A percentile compares a stretch with the other conserved stretches of the same genome.
phyloP scores from a whole-genome alignment of 192 early-diverging fungal species.

The Podila epicladia region DNA sequence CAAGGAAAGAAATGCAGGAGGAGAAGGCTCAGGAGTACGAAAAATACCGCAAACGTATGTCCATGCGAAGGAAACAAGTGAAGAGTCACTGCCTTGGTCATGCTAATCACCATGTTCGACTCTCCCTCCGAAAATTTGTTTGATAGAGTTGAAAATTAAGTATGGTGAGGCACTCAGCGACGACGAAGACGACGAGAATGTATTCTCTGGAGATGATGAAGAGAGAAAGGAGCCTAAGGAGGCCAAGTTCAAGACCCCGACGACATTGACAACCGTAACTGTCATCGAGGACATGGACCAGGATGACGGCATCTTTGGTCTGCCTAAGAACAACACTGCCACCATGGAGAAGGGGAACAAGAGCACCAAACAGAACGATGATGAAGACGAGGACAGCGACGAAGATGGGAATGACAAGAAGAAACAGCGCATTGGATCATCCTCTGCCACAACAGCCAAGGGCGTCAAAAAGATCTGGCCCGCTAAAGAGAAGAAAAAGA shows the following conservation, averaged over 20 bases:
- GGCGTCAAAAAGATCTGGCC: conserved; percentile 24
- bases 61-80: not conserved
- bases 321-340: conserved; percentile 29
- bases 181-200: conserved; percentile 49
- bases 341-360: conserved; percentile 25
- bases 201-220: conserved; percentile 48
- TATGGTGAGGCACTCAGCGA: conserved; percentile 45
- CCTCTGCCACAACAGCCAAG: conserved; percentile 31
- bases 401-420: conserved; percentile 27
- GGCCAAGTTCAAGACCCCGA: conserved; percentile 62
- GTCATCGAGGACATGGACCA: conserved; percentile 76
- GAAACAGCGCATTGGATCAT: conserved; percentile 32
- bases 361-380: conserved; percentile 7
- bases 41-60: conserved; percentile 53
- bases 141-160: conserved; percentile 45
- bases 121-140: not conserved
- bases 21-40: conserved; percentile 63
- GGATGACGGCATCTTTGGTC: conserved; percentile 50
- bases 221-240: conserved; percentile 56
- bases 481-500: conserved; percentile 44
- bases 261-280: conserved; percentile 74
- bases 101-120: not conserved
- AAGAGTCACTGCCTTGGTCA: too few species aligned
- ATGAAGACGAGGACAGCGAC: conserved; percentile 12
- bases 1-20: conserved; percentile 63